Base-by-base conservation (phyloP, 2,329 filamentous ascomycete species). In the Leptoxyphium fumago region DNA sequence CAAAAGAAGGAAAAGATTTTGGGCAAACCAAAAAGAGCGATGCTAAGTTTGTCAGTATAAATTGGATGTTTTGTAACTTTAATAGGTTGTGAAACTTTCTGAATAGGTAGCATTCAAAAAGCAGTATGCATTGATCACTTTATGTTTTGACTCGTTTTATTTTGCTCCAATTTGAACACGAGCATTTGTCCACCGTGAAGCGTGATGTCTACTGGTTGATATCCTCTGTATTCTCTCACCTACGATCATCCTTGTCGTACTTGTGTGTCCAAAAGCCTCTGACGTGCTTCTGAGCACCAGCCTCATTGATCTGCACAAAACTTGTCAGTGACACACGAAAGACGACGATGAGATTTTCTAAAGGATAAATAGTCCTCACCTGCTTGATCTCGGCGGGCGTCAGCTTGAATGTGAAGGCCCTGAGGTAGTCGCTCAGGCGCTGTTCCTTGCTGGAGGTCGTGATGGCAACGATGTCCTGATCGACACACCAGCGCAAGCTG, bases 401-500 rank as follows among this genome's bases (percentile, higher is more conserved):
- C 48, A 80, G 55, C 49, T 72, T 72, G 59, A 80, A 80, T 1
- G 69, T 72, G 50, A 73, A 62, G 1, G 64, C 64, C 17, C 72
- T 62, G 48, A 79, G 53, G 51, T 78, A 78, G 52, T 77, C 72
- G 45, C 64, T 72, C 55, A 80, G 50, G 13, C 76, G 64, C 48
- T 74, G 67, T 59, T 79, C 75, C 55, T 78, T 80, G 41, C 66
- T 62, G 45, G 71, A 76, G 2, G 77, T 80, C 5, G 75, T 79
- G 46, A 81, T 70, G 0, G 72, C 61, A 13, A 79, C 67, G 45
- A 73, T 59, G 18, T 74, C 75, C 52, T 76, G 74, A 50, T 80
- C 75, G 42, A 80, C 68, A 41, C 69, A 72, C 75, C 75, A 81
- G 42, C 77, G 62, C 44, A 80, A 54, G 42, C 68, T 60, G 43